Base-by-base conservation (phyloP, 2,329 filamentous ascomycete genomes). In the Akanthomyces lecanii region DNA sequence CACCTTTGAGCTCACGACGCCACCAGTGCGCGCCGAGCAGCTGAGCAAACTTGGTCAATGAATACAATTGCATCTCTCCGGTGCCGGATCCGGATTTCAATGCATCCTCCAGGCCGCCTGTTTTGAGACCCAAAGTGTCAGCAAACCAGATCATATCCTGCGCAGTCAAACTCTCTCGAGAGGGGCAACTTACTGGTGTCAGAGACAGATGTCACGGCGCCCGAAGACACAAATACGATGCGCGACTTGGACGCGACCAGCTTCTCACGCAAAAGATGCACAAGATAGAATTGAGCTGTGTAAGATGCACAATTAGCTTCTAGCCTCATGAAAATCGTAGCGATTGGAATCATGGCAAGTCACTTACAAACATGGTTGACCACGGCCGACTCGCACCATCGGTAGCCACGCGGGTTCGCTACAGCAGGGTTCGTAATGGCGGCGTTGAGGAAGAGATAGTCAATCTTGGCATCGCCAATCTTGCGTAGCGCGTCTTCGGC, bases 21-120 rank as follows among this genome's bases (percentile, higher is more conserved):
- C 82, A 85, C 81, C 81, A 85, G 54, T 84, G 81, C 1, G 82
- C 80, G 7, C 75, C 74, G 1, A 84, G 76, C 0, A 84, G 75
- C 65, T 81, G 80, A 0, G 77, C 72, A 63, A 85, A 84, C 66
- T 85, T 85, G 64, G 77, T 78, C 47, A 75, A 72, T 10, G 66
- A 25, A 65, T 85, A 85, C 10, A 77, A 71, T 0, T 55, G 64
- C 2, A 53, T 48, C 0, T 55, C 66, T 0, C 70, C 66, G 0
- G 70, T 69, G 4, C 75, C 78, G 0, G 80, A 77, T 1, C 70
- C 73, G 1, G 73, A 76, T 25, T 75, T 74, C 14, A 82, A 69
- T 36, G 79, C 72, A 0, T 71, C 65, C 1, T 79, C 76, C 1
- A 80, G 68, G 0, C 68, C 67, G n/a, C 66, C 77, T 79, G 2